Percentiles rank a stretch among this genome's conserved stretches.
phyloP scores from a whole-genome alignment of 768 basidiomycete species.

The Fomitopsis serialis region DNA sequence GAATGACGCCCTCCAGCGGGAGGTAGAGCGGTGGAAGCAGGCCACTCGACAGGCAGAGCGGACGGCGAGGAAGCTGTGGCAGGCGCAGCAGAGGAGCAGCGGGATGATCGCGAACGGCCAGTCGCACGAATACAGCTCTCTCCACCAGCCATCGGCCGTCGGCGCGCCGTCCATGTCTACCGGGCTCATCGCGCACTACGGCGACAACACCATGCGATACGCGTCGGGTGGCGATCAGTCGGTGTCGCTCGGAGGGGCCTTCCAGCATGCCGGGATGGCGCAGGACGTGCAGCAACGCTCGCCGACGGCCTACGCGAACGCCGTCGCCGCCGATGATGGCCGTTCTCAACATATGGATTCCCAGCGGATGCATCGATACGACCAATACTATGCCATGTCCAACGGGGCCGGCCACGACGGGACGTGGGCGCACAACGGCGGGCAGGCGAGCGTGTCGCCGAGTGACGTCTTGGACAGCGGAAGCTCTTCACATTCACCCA shows the following conservation, averaged over 20 bases:
- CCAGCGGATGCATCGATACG: constrained; percentile 47
- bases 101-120: constrained; percentile 35
- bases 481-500: constrained; percentile 47
- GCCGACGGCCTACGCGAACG: constrained; percentile 32
- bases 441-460: constrained; percentile 26
- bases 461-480: constrained; percentile 34
- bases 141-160: constrained; percentile 16
- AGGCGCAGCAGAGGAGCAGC: constrained; percentile 48
- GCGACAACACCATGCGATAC: constrained; percentile 45
- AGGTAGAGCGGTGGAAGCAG: constrained; percentile 58
- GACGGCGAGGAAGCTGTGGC: constrained; percentile 66
- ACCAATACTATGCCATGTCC: constrained; percentile 42
- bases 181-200: constrained; percentile 28
- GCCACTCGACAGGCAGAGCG: constrained; percentile 70
- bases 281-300: constrained; percentile 42
- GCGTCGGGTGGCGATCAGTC: constrained; percentile 38
- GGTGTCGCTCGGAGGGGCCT: constrained; percentile 34
- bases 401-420: constrained; percentile 24
- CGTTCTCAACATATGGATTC: constrained; percentile 27
- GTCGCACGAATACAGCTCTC: constrained; percentile 5
- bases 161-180: constrained; percentile 19
- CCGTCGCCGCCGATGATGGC: constrained; percentile 28
- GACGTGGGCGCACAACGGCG: constrained; percentile 23
- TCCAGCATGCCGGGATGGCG: constrained; percentile 37
- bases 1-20: constrained; percentile 54